A percentile compares a stretch with the other conserved stretches of the same genome.
Evolutionary conservation across 352 stramenopile genomes (phyloP).

Genomic region (Phytopythium cucurbitacearum): DNA sequence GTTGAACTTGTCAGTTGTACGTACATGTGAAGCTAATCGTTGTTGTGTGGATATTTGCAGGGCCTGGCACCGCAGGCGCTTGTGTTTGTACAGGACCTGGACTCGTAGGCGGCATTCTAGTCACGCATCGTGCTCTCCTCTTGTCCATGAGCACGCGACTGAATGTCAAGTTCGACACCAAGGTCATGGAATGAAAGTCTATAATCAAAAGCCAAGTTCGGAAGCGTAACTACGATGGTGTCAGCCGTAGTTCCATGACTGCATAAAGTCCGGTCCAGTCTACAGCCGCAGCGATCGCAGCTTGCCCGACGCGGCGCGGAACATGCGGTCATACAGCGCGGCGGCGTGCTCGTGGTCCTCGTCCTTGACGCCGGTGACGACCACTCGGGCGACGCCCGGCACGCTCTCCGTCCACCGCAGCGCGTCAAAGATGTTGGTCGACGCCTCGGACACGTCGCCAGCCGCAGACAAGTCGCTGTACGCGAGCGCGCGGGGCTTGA

Average conservation of each 20-base stretch:
- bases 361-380: constrained; percentile 53
- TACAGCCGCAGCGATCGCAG: constrained; percentile 44
- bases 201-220: no score
- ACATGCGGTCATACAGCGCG: constrained; percentile 82
- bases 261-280: background rate
- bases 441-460: constrained; percentile 69
- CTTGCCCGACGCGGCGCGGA: constrained; percentile 76
- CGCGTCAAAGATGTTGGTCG: constrained; percentile 76
- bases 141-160: no score
- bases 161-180: no score
- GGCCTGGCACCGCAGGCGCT: constrained; percentile 68
- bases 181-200: no score
- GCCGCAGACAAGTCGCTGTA: constrained; percentile 78
- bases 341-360: constrained; percentile 65
- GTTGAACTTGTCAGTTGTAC: background rate
- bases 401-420: constrained; percentile 84
- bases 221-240: no score
- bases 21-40: background rate
- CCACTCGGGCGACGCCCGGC: constrained; percentile 54
- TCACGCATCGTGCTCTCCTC: no score
- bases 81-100: constrained; percentile 79
- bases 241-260: no score
- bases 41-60: constrained; percentile 17
- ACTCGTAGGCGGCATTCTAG: constrained; percentile 41
- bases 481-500: constrained; percentile 45